Percentiles rank a stretch among this genome's conserved stretches.
Conservation (phyloP, 2,329 filamentous ascomycete species). For the Paraconiothyrium sp. region DNA sequence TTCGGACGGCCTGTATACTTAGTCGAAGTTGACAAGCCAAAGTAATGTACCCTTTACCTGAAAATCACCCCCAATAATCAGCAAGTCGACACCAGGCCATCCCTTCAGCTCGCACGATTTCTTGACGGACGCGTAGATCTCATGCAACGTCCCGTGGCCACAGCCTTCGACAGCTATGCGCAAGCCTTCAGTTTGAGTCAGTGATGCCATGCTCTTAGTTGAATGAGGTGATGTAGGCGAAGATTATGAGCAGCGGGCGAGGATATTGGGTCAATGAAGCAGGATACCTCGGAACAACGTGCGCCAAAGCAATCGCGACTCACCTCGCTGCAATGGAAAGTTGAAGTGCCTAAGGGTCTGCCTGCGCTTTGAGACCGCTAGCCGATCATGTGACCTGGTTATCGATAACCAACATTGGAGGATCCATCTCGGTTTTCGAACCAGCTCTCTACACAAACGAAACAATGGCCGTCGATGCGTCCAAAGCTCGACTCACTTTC, state of each 20-base stretch:
- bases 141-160: constrained; percentile 89
- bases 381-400: constrained; percentile 18
- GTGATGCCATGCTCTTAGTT: constrained; percentile 34
- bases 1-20: constrained; percentile 76
- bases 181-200: constrained; percentile 52
- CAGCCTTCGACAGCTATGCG: constrained; percentile 89
- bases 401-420: not conserved
- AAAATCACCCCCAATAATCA: constrained; percentile 97
- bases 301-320: constrained; percentile 4
- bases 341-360: constrained; percentile 2
- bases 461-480: constrained; percentile 32
- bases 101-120: constrained; percentile 73
- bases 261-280: not conserved
- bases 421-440: constrained; percentile 25
- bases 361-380: constrained; percentile 24
- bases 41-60: constrained; percentile 64
- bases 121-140: constrained; percentile 84
- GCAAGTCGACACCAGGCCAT: constrained; percentile 84
- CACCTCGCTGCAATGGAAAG: constrained; percentile 1
- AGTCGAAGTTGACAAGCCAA: constrained; percentile 19
- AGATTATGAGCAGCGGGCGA: not conserved
- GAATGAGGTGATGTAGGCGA: not conserved
- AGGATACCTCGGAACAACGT: not conserved
- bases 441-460: constrained; percentile 17
- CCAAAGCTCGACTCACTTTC: constrained; percentile 38